Conservation (phyloP, 2,329 filamentous ascomycete species). For the Sporothrix curviconia region DNA sequence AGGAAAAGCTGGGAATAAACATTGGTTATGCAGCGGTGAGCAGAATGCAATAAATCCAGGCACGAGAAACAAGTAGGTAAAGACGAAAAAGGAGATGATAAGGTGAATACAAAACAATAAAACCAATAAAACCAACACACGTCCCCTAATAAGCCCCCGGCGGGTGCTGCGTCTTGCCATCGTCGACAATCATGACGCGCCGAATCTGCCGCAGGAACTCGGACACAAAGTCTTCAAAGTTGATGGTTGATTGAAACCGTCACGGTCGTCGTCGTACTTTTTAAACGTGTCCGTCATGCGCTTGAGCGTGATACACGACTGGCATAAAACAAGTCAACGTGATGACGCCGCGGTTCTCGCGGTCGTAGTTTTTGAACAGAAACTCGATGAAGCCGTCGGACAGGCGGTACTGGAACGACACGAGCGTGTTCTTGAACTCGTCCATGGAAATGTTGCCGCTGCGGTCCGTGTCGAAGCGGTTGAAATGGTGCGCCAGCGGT, state of each 20-base stretch:
- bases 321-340: conserved; percentile 96
- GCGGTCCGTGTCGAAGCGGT: conserved; percentile 85
- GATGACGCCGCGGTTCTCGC: conserved; percentile 62
- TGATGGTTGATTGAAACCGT: conserved; percentile 83
- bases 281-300: conserved; percentile 99
- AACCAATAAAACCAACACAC: too few species aligned
- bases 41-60: not conserved
- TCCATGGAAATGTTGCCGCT: conserved; percentile 77
- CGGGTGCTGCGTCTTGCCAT: conserved; percentile 3
- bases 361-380: conserved; percentile 85
- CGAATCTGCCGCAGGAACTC: conserved; percentile 58
- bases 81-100: not conserved
- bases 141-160: not conserved
- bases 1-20: not conserved
- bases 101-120: too few species aligned
- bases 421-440: conserved; percentile 85
- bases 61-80: not conserved
- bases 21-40: not conserved
- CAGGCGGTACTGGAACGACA: conserved; percentile 89
- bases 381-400: conserved; percentile 76
- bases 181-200: conserved; percentile 20
- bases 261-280: conserved; percentile 93
- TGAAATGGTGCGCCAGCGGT: conserved; percentile 87
- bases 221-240: conserved; percentile 74
- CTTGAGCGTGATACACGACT: conserved; percentile 94